Evolutionary conservation across 176 grass and related monocot genomes (phyloP).

Genomic region (Bothriochloa decipiens): DNA sequence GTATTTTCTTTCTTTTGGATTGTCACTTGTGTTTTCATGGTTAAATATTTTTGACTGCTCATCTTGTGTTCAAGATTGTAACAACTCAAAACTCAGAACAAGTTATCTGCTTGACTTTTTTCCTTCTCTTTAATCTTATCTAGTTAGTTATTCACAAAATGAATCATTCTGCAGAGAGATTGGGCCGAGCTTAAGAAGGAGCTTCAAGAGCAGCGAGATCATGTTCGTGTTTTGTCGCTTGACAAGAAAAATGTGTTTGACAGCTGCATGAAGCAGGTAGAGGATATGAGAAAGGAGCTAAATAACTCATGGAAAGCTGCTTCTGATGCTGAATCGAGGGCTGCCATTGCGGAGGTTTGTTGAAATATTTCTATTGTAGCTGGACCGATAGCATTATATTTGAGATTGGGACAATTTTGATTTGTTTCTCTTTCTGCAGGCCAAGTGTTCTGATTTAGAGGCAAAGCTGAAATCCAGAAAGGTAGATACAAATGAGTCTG

Average conservation of each 20-base stretch:
- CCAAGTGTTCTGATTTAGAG: constrained; percentile 78
- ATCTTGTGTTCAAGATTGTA: not conserved
- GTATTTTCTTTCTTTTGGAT: not conserved
- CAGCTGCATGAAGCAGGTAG: constrained; percentile 72
- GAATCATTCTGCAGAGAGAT: constrained; percentile 65
- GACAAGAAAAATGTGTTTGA: constrained; percentile 78
- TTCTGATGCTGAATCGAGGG: constrained; percentile 79
- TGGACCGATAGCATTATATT: constrained; percentile 8
- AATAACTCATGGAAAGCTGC: constrained; percentile 69
- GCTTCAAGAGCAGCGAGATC: constrained; percentile 91
- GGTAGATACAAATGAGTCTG: constrained; percentile 49
- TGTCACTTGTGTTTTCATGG: not conserved
- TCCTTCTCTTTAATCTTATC: not conserved
- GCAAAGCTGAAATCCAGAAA: constrained; percentile 61
- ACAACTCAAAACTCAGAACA: not conserved
- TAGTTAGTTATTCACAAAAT: constrained; percentile 31
- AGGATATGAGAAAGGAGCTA: constrained; percentile 93
- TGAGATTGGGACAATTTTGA: constrained; percentile 29
- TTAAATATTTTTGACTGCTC: not conserved
- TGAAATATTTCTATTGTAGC: constrained; percentile 29
- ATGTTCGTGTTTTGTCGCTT: constrained; percentile 71
- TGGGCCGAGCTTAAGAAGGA: constrained; percentile 97
- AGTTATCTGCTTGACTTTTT: not conserved
- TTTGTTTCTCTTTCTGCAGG: constrained; percentile 49
- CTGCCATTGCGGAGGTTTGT: constrained; percentile 82